These are phyloP conservation scores for Centrapalus pauciflorus DNA, from an alignment of 129 eudicot genomes.

Conservation along the genomic window DNA sequence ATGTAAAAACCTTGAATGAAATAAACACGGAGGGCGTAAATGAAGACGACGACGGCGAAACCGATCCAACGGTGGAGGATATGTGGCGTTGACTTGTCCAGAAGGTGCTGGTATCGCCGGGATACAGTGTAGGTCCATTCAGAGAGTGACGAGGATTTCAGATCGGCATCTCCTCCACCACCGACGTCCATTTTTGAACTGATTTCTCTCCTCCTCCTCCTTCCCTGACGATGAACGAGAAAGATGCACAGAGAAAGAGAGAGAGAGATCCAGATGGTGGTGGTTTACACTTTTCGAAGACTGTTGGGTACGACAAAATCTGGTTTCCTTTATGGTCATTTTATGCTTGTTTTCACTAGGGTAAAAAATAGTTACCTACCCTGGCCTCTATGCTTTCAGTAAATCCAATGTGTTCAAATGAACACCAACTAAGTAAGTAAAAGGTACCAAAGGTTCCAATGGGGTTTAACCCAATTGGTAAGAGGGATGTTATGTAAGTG, in stretches of 20 bases:
- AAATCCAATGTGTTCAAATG: no score
- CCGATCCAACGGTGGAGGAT: slow-evolving; percentile 81
- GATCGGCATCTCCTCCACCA: slow-evolving; percentile 25
- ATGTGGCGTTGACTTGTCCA: slow-evolving; percentile 78
- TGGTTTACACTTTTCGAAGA: slow-evolving; percentile 1
- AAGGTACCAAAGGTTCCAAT: no score
- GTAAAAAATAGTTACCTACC: no score
- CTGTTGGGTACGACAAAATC: slow-evolving; percentile 6
- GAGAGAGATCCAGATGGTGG: slow-evolving; percentile 9
- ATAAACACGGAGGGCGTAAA: slow-evolving; percentile 73
- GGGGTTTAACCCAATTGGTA: no score
- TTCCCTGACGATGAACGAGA: not conserved
- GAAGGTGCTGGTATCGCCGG: slow-evolving; percentile 71
- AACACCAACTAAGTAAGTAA: no score
- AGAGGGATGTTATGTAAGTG: no score
- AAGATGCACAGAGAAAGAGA: not conserved
- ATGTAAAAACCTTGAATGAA: slow-evolving; percentile 64
- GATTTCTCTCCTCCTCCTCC: not conserved
- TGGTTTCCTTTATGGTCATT: not conserved
- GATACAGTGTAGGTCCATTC: slow-evolving; percentile 42
- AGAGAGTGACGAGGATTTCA: slow-evolving; percentile 36
- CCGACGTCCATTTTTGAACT: slow-evolving; percentile 33
- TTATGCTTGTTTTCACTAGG: not conserved
- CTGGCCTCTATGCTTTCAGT: no score
- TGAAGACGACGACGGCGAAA: slow-evolving; percentile 31